Conservation (phyloP, 495 filamentous ascomycete genomes). For the Clavariopsis aquatica region DNA sequence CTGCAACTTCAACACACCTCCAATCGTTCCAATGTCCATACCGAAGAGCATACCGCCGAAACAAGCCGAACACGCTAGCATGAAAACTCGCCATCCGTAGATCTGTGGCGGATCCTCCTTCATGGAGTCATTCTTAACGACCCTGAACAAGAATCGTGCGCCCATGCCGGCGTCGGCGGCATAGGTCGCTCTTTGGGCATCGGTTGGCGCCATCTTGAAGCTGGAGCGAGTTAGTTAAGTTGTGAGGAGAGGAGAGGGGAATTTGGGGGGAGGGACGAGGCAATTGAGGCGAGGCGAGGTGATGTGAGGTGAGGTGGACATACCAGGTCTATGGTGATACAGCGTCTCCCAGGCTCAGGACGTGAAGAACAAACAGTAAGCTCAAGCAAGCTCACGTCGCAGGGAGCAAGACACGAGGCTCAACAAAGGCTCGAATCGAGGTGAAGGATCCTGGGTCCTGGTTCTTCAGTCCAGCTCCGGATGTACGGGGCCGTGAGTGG, state of each 20-base stretch:
- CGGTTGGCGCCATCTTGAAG: background rate
- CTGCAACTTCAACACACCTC: conserved; percentile 59
- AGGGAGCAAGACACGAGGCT: background rate
- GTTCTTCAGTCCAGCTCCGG: background rate
- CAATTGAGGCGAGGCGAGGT: background rate
- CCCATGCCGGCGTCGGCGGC: conserved; percentile 9
- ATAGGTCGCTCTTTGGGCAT: background rate
- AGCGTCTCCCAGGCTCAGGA: too few relatives aligned
- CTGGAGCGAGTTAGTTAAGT: background rate
- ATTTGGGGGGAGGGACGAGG: background rate
- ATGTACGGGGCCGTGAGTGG: background rate
- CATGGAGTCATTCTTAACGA: conserved; percentile 81
- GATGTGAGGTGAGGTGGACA: background rate
- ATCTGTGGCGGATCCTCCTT: conserved; percentile 71
- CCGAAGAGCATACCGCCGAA: conserved; percentile 78
- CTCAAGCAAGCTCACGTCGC: background rate
- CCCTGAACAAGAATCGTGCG: conserved; percentile 55
- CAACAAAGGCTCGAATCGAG: background rate
- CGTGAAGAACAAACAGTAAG: too few relatives aligned
- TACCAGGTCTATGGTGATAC: background rate
- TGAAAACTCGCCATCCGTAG: conserved; percentile 75
- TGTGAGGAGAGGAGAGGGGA: background rate
- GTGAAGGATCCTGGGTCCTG: background rate
- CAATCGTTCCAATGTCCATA: conserved; percentile 66
- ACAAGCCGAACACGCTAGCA: conserved; percentile 70